Base-by-base conservation (phyloP, 1,284 basidiomycete genomes). In the Puccinia coronata region DNA sequence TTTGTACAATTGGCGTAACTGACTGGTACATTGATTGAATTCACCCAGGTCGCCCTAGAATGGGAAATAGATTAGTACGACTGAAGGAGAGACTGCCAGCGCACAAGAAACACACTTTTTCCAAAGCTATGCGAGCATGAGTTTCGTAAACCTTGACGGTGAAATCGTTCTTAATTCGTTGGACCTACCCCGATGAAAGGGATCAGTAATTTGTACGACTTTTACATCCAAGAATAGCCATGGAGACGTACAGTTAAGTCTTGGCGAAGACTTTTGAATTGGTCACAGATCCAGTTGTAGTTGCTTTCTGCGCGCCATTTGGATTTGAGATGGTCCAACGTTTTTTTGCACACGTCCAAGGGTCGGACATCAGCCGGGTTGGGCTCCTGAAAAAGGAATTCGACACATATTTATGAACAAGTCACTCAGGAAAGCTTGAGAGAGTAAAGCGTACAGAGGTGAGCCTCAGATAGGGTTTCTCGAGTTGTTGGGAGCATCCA, bases 101-200 rank as follows among this genome's bases (percentile, higher is more conserved):
- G 51, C 2, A 47, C n/a, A n/a, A n/a, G n/a, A 1, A 0, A 83
- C 92, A 83, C 86, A 95, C 94, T 84, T 92, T 93, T 89, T 97
- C 95, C 36, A 98, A 88, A 61, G 97, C 97, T 88, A 99, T 97
- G 39, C 97, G 91, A 34, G 95, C 97, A 87, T 99, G 97, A 67
- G 96, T 97, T 87, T 99, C 97, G 86, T 99, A 99, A 16, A 98
- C 96, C 86, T 92, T 90, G 49, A 96, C 95, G 0, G 97, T 98
- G 85, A 99, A 98, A 79, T 97, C 94, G 84, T 98, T 99, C 88
- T 98, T 98, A 86, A 99, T 98, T 49, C 96, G 91, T 88, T 99
- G 97, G n/a, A 99, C 96, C 95, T 97, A 84, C 47, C 6, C 23
- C 75, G 85, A 71, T 82, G 39, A 67, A 70, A 70, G 65, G 80